Evolutionary conservation across 257 asterid genomes (phyloP).

Genomic region (Gentiana macrophylla): DNA sequence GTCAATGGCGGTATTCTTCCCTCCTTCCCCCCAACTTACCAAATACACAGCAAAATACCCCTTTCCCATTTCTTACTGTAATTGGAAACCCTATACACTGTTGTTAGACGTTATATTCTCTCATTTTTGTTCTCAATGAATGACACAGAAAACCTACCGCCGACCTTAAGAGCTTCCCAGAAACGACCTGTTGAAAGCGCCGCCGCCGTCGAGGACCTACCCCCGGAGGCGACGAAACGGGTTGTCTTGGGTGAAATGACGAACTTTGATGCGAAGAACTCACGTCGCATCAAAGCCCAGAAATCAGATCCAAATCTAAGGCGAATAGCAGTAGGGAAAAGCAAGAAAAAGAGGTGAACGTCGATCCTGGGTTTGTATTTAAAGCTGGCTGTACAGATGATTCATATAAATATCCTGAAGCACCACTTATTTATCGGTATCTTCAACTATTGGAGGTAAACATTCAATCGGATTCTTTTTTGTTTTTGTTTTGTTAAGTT

Average conservation of each 20-base stretch:
- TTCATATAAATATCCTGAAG: slow-evolving; percentile 23
- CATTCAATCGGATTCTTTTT: not conserved
- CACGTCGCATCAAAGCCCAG: slow-evolving; percentile 15
- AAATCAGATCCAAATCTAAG: slow-evolving; percentile 10
- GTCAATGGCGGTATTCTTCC: slow-evolving; percentile 14
- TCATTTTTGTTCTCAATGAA: slow-evolving; percentile 1
- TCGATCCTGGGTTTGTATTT: slow-evolving; percentile 3
- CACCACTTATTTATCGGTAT: slow-evolving; percentile 53
- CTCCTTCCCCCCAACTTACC: not conserved
- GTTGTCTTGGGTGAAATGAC: slow-evolving; percentile 61
- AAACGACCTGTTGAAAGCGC: slow-evolving; percentile 23
- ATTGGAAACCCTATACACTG: too few species aligned
- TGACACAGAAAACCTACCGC: slow-evolving; percentile 5
- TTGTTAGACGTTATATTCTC: too few species aligned
- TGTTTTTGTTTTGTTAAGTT: not conserved
- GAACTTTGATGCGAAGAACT: slow-evolving; percentile 18
- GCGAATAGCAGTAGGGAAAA: slow-evolving; percentile 6
- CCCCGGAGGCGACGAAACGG: slow-evolving; percentile 35
- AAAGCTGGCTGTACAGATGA: slow-evolving; percentile 25
- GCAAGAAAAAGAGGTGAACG: not conserved
- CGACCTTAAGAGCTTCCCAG: slow-evolving; percentile 18
- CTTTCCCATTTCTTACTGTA: not conserved
- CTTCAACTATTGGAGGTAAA: slow-evolving; percentile 68
- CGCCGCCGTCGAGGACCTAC: slow-evolving; percentile 9
- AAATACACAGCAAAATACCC: not conserved